phyloP scores from a whole-genome alignment of 495 filamentous ascomycete species.

The Penicillium coprophilum region DNA sequence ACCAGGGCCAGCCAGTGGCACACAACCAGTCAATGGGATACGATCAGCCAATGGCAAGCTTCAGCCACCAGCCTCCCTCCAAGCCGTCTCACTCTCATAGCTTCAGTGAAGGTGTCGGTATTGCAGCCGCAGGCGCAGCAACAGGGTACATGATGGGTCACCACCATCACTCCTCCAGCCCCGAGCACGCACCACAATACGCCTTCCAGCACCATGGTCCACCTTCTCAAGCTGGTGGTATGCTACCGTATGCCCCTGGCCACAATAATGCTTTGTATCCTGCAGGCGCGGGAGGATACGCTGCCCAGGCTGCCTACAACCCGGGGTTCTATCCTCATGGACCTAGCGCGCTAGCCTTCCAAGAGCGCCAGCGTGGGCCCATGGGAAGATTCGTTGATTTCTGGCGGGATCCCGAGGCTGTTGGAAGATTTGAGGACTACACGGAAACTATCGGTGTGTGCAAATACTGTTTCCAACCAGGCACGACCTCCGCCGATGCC shows the following conservation, averaged over 20 bases:
- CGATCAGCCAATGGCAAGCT: slow-evolving; percentile 14
- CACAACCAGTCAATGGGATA: background rate
- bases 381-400: slow-evolving; percentile 60
- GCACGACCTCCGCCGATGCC: slow-evolving; percentile 57
- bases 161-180: slow-evolving; percentile 41
- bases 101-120: slow-evolving; percentile 40
- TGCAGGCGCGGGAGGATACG: slow-evolving; percentile 45
- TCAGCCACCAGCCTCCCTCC: slow-evolving; percentile 9
- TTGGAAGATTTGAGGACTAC: slow-evolving; percentile 70
- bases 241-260: slow-evolving; percentile 34
- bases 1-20: slow-evolving; percentile 8
- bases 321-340: slow-evolving; percentile 27
- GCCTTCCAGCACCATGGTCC: slow-evolving; percentile 34
- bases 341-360: slow-evolving; percentile 41
- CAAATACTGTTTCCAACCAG: slow-evolving; percentile 65
- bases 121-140: slow-evolving; percentile 48
- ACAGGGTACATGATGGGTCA: slow-evolving; percentile 50
- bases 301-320: slow-evolving; percentile 31
- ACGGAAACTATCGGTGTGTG: slow-evolving; percentile 71
- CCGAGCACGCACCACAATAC: slow-evolving; percentile 32
- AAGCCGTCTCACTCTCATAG: slow-evolving; percentile 37
- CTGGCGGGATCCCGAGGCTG: slow-evolving; percentile 66
- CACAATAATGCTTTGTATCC: slow-evolving; percentile 44
- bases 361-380: slow-evolving; percentile 53
- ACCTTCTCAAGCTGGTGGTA: slow-evolving; percentile 28